A percentile compares a stretch with the other conserved stretches of the same genome.
Evolutionary conservation across 306 rosid genomes (phyloP).

Genomic region (Urtica urens): DNA sequence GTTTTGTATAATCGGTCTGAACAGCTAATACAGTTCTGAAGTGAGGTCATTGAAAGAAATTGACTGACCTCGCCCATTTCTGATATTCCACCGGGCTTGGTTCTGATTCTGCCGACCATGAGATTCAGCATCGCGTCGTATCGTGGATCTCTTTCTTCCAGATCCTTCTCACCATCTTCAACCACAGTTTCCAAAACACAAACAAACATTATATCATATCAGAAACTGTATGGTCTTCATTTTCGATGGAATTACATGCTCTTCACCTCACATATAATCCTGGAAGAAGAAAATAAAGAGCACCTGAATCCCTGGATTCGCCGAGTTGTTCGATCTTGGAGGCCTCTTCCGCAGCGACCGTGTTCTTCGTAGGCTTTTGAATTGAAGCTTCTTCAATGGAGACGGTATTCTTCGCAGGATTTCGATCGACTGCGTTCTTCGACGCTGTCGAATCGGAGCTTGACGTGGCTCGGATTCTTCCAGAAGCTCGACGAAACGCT

Average conservation of each 20-base stretch:
- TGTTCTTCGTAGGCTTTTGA: slow-evolving; percentile 32
- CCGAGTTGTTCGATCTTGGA: slow-evolving; percentile 21
- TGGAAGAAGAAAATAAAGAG: background rate
- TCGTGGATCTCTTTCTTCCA: slow-evolving; percentile 67
- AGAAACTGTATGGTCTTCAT: too few species aligned
- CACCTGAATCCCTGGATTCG: slow-evolving; percentile 34
- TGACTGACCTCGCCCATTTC: slow-evolving; percentile 94
- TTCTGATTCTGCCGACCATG: slow-evolving; percentile 65
- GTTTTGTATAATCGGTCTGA: too few species aligned
- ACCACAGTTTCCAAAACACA: background rate
- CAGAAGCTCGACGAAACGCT: slow-evolving; percentile 97
- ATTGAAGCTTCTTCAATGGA: slow-evolving; percentile 23
- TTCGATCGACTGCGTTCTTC: slow-evolving; percentile 32
- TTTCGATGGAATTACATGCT: too few species aligned
- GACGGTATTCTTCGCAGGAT: slow-evolving; percentile 29
- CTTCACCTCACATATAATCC: background rate
- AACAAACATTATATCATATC: slow-evolving; percentile 13
- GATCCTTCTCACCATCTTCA: slow-evolving; percentile 53
- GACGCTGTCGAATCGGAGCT: slow-evolving; percentile 35
- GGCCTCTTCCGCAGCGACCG: slow-evolving; percentile 25
- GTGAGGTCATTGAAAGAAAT: background rate
- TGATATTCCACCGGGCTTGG: slow-evolving; percentile 82
- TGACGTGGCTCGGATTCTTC: slow-evolving; percentile 49
- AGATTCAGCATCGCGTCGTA: slow-evolving; percentile 84
- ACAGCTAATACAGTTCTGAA: too few species aligned